Evolutionary conservation across 2,329 filamentous ascomycete species (phyloP).

Genomic region (Colletotrichum sp.): DNA sequence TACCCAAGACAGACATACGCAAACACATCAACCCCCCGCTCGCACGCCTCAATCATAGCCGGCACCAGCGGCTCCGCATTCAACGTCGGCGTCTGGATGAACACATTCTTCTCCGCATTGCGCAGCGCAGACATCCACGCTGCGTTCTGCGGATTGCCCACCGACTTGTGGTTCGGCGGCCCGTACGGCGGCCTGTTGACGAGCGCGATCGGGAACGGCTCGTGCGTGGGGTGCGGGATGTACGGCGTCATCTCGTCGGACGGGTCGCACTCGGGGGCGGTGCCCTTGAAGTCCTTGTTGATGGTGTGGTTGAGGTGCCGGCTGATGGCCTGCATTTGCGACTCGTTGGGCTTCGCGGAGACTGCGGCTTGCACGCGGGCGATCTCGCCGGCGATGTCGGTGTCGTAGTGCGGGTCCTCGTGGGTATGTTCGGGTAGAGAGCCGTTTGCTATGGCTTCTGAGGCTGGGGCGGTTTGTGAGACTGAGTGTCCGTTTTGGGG

Average conservation of each 20-base stretch:
- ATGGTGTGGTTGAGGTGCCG: slow-evolving; percentile 64
- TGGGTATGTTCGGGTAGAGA: not conserved
- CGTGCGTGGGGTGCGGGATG: slow-evolving; percentile 56
- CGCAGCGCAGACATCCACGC: slow-evolving; percentile 74
- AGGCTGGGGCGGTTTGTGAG: too few relatives aligned
- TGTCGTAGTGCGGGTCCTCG: not conserved
- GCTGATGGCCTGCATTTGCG: slow-evolving; percentile 62
- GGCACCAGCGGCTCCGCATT: slow-evolving; percentile 73
- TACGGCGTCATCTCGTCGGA: slow-evolving; percentile 69
- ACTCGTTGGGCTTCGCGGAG: slow-evolving; percentile 54
- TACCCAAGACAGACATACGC: slow-evolving; percentile 80
- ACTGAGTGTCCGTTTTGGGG: not conserved
- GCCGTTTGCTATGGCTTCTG: not conserved
- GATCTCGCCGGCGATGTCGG: not conserved
- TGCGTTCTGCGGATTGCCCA: slow-evolving; percentile 75
- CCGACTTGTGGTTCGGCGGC: slow-evolving; percentile 62
- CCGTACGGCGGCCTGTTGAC: slow-evolving; percentile 74
- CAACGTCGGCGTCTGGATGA: slow-evolving; percentile 80
- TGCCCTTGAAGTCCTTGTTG: not conserved
- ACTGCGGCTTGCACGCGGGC: slow-evolving; percentile 63
- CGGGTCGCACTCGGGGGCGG: not conserved
- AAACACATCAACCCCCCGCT: slow-evolving; percentile 69
- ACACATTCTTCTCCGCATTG: slow-evolving; percentile 67
- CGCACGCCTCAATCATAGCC: slow-evolving; percentile 67
- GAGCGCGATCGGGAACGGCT: slow-evolving; percentile 72